Evolutionary conservation across 2,329 filamentous ascomycete genomes (phyloP).

Genomic region (Trichoderma atrobrunneum): DNA sequence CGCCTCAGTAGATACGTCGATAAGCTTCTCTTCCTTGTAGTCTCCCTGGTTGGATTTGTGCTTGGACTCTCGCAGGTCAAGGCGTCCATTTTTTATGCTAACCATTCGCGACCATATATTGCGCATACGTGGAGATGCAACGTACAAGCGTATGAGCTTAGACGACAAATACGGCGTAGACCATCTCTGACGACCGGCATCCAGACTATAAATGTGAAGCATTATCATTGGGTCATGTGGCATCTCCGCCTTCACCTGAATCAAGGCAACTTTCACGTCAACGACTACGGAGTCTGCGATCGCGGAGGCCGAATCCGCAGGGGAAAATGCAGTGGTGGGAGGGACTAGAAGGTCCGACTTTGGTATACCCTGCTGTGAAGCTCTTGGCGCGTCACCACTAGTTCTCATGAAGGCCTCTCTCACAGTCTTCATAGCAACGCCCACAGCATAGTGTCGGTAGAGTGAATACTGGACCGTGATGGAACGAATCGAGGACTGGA

Average conservation of each 20-base stretch:
- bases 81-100: slow-evolving; percentile 74
- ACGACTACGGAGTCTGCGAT: slow-evolving; percentile 69
- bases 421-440: slow-evolving; percentile 75
- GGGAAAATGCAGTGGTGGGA: slow-evolving; percentile 29
- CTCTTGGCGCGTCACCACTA: slow-evolving; percentile 39
- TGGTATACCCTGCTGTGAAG: slow-evolving; percentile 32
- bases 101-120: slow-evolving; percentile 82
- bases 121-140: slow-evolving; percentile 78
- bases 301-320: slow-evolving; percentile 34
- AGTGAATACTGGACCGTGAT: slow-evolving; percentile 86
- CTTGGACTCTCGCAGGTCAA: slow-evolving; percentile 76
- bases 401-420: slow-evolving; percentile 64
- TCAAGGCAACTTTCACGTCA: slow-evolving; percentile 75
- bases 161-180: slow-evolving; percentile 76
- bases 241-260: slow-evolving; percentile 87
- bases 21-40: slow-evolving; percentile 70
- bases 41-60: slow-evolving; percentile 60
- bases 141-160: slow-evolving; percentile 79
- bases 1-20: slow-evolving; percentile 82
- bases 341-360: slow-evolving; percentile 38
- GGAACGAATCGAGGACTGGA: slow-evolving; percentile 77
- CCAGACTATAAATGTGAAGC: slow-evolving; percentile 80
- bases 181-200: slow-evolving; percentile 84
- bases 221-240: slow-evolving; percentile 88
- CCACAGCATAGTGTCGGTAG: slow-evolving; percentile 86